A percentile compares a stretch with the other conserved stretches of the same genome.
Evolutionary conservation across 2,329 filamentous ascomycete species (phyloP).

Genomic region (Rugonectria rugulosa): DNA sequence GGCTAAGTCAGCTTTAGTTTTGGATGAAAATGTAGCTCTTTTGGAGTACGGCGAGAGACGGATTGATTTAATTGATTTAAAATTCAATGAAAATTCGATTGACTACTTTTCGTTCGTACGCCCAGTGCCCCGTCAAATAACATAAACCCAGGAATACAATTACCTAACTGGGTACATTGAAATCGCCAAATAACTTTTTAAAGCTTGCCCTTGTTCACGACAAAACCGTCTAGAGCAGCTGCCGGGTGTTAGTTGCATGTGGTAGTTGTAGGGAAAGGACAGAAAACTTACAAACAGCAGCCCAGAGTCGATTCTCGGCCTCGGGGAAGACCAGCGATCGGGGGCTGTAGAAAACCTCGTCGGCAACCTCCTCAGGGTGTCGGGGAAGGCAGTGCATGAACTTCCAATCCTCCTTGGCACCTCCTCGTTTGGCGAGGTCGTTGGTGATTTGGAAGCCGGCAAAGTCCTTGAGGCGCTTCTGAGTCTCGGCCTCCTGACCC

Average conservation of each 20-base stretch:
- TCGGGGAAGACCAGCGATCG: constrained; percentile 91
- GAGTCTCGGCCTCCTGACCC: constrained; percentile 90
- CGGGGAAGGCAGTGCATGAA: constrained; percentile 99
- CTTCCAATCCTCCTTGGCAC: constrained; percentile 88
- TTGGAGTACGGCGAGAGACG: constrained; percentile 40
- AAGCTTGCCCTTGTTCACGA: constrained; percentile 92
- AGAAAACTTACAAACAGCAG: constrained; percentile 72
- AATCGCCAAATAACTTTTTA: constrained; percentile 24
- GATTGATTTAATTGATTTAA: constrained; percentile 37
- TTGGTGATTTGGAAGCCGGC: constrained; percentile 90
- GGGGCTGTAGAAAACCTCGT: constrained; percentile 91
- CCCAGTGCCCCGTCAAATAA: constrained; percentile 30
- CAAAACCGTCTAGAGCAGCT: constrained; percentile 85
- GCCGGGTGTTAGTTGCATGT: constrained; percentile 26
- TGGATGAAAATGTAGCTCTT: constrained; percentile 23
- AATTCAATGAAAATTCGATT: constrained; percentile 38
- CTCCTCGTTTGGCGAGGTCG: constrained; percentile 82
- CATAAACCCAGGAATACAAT: too few species aligned
- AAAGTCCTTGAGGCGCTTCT: constrained; percentile 81
- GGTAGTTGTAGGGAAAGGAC: neutral
- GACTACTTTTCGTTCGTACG: constrained; percentile 39
- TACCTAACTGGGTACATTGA: too few species aligned
- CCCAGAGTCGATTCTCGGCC: constrained; percentile 94
- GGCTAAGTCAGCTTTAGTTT: constrained; percentile 63
- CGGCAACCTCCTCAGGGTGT: constrained; percentile 89